These are phyloP conservation scores for Yamadazyma sp. DNA, from an alignment of 1,139 yeast genomes.

Conservation along the genomic window DNA sequence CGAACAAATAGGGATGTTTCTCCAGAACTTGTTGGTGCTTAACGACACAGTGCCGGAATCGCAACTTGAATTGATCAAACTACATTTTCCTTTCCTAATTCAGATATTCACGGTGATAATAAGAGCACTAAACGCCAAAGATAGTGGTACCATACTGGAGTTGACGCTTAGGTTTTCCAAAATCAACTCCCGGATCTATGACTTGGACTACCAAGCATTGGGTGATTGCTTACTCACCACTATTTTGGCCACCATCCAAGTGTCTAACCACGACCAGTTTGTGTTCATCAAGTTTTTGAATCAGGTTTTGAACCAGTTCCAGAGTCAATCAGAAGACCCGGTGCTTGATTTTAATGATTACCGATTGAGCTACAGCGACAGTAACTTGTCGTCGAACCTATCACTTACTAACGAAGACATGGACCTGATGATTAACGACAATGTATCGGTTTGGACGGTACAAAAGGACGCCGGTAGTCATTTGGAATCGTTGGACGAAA, in stretches of 20 bases:
- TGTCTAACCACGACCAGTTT: conserved; percentile 2
- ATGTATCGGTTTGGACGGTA: conserved; percentile 1
- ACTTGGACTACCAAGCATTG: conserved; percentile 5
- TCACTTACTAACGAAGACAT: conserved; percentile 9
- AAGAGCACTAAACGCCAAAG: conserved; percentile 1
- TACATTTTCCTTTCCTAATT: conserved; percentile 2
- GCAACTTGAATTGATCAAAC: conserved; percentile 1
- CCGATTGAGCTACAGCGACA: conserved; percentile 12
- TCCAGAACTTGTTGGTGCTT: background rate
- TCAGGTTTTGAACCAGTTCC: conserved; percentile 6
- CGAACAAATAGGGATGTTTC: background rate
- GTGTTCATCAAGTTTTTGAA: conserved; percentile 9
- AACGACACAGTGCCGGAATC: background rate
- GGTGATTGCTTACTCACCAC: conserved; percentile 9
- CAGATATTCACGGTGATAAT: conserved; percentile 8
- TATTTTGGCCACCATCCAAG: background rate
- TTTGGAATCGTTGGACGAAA: too few relatives aligned
- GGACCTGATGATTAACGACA: conserved; percentile 8
- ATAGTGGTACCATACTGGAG: conserved; percentile 1
- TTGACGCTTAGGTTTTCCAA: conserved; percentile 7
- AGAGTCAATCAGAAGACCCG: conserved; percentile 8
- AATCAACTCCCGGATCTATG: conserved; percentile 10
- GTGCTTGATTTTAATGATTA: conserved; percentile 7
- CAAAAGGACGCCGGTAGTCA: background rate
- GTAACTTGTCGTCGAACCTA: conserved; percentile 8